phyloP scores from a whole-genome alignment of 176 grass and related monocot genomes.

The Neostapfia colusana region DNA sequence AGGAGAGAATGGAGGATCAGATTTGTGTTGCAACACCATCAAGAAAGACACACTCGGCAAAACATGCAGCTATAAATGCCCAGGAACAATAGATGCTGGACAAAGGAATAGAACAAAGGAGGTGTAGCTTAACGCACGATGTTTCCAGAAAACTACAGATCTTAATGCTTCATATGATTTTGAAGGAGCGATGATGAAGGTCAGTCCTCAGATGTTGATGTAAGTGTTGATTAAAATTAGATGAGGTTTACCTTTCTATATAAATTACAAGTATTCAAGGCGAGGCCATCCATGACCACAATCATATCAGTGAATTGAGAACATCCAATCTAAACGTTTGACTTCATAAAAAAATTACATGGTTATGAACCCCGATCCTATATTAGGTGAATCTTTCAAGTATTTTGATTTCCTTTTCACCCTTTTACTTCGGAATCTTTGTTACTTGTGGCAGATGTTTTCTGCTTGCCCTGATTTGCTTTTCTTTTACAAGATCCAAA shows the following conservation, averaged over 20 bases:
- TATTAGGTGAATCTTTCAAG: slow-evolving; percentile 13
- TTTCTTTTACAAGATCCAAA: neutral
- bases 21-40: slow-evolving; percentile 43
- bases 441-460: neutral
- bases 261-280: slow-evolving; percentile 17
- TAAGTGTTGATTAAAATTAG: slow-evolving; percentile 44
- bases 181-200: slow-evolving; percentile 71
- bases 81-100: slow-evolving; percentile 33
- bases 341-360: too few species aligned
- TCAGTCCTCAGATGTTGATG: slow-evolving; percentile 76
- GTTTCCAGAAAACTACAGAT: slow-evolving; percentile 48
- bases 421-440: neutral
- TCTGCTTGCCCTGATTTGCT: neutral
- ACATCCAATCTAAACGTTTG: too few species aligned
- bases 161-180: slow-evolving; percentile 59
- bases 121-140: slow-evolving; percentile 33
- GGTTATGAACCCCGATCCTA: too few species aligned
- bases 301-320: slow-evolving; percentile 25
- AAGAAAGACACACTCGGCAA: slow-evolving; percentile 30
- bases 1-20: slow-evolving; percentile 67
- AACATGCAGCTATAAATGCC: slow-evolving; percentile 31
- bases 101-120: slow-evolving; percentile 45
- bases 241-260: neutral
- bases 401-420: slow-evolving; percentile 18
- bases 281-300: neutral